Percentiles rank a stretch among this genome's conserved stretches.
Conservation (phyloP, 257 asterid species). For the Parsonsia alboflavescens region DNA sequence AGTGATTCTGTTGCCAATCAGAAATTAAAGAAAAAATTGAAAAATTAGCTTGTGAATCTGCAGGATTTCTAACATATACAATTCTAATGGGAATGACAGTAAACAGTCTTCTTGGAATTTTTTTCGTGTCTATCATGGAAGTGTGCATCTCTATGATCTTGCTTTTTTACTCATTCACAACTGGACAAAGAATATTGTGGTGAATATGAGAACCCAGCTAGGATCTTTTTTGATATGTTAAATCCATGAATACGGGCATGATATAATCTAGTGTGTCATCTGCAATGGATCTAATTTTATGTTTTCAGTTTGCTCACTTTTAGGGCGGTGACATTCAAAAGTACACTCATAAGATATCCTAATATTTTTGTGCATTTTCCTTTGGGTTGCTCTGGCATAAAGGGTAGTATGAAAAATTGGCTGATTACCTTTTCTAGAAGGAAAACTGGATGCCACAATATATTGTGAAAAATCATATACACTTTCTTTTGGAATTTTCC, state of each 20-base stretch:
- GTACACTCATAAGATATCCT: neutral
- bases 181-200: neutral
- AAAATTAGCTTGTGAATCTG: neutral
- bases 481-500: neutral
- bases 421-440: neutral
- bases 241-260: neutral
- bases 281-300: neutral
- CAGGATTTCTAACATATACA: neutral
- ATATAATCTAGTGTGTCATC: neutral
- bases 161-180: neutral
- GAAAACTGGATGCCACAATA: neutral
- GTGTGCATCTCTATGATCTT: neutral
- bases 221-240: neutral
- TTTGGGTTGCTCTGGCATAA: neutral
- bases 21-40: neutral
- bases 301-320: neutral
- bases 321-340: neutral
- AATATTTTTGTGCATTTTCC: neutral
- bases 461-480: neutral
- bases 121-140: neutral
- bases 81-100: neutral
- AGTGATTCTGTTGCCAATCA: neutral
- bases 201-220: neutral
- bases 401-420: neutral
- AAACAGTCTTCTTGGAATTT: neutral